These are phyloP conservation scores for Claviceps arundinis DNA, from an alignment of 2,329 filamentous ascomycete genomes.

Conservation along the genomic window DNA sequence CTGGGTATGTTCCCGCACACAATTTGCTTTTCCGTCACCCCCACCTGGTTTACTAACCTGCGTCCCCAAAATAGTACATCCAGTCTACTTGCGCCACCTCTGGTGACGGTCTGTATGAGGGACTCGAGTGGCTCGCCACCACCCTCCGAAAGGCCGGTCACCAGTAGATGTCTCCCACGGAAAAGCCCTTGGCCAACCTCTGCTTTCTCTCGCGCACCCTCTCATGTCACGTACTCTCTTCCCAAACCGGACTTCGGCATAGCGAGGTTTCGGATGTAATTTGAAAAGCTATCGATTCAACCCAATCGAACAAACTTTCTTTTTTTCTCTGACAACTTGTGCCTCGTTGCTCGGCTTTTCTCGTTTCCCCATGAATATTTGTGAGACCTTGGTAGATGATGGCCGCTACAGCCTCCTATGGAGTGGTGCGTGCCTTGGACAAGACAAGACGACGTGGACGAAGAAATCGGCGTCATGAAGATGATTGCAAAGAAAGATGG, in stretches of 20 bases:
- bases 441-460: neutral
- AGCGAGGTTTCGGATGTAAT: conserved; percentile 44
- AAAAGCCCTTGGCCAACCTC: conserved; percentile 19
- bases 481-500: neutral
- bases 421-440: neutral
- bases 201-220: conserved; percentile 23
- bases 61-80: conserved; percentile 57
- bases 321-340: conserved; percentile 28
- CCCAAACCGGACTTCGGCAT: conserved; percentile 25
- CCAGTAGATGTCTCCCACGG: conserved; percentile 39
- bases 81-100: conserved; percentile 99
- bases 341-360: conserved; percentile 16
- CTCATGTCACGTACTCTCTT: conserved; percentile 25
- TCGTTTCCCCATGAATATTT: conserved; percentile 10
- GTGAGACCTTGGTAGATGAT: conserved; percentile 13
- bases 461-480: neutral
- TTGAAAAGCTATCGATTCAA: conserved; percentile 40
- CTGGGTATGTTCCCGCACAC: conserved; percentile 60
- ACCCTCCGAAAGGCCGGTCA: conserved; percentile 65
- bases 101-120: conserved; percentile 98
- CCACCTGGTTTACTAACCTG: conserved; percentile 4
- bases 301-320: conserved; percentile 31
- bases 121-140: conserved; percentile 85
- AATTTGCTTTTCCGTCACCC: neutral
- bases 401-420: neutral